Conservation (phyloP, 176 grass and related monocot species). For the Rhynchospora breviuscula region DNA sequence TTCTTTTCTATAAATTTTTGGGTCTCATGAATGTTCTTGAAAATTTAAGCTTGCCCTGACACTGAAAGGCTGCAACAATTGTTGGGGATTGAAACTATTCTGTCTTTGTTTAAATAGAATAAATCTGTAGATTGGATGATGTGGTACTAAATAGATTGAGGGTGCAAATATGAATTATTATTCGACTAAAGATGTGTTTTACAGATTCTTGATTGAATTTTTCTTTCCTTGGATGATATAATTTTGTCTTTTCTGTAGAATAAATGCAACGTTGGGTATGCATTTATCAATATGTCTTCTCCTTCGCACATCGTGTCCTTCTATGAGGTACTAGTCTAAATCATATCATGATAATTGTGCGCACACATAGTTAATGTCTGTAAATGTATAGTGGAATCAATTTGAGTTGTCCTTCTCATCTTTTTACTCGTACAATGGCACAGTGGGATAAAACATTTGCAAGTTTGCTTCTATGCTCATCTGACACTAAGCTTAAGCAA, state of each 20-base stretch:
- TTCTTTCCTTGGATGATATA: neutral
- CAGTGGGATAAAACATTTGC: neutral
- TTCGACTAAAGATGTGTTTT: neutral
- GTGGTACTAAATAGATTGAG: neutral
- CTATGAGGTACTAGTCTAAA: conserved; percentile 55
- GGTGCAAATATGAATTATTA: neutral
- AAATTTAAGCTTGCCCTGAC: neutral
- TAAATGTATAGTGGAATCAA: neutral
- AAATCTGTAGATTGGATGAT: neutral
- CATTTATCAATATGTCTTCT: conserved; percentile 93
- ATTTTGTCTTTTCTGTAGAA: conserved; percentile 49
- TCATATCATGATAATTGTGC: neutral
- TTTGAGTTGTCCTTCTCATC: neutral
- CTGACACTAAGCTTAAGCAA: neutral
- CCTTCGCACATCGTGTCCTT: conserved; percentile 83
- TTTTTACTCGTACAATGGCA: neutral
- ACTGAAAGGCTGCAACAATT: neutral
- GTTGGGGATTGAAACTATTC: neutral
- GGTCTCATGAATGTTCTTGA: conserved; percentile 4
- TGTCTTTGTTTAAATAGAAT: neutral
- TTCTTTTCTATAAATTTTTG: neutral
- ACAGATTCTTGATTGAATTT: neutral
- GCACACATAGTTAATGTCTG: neutral
- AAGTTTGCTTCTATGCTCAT: neutral
- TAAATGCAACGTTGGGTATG: conserved; percentile 99